Conservation (phyloP, 1,284 basidiomycete species). For the Flammula alnicola region DNA sequence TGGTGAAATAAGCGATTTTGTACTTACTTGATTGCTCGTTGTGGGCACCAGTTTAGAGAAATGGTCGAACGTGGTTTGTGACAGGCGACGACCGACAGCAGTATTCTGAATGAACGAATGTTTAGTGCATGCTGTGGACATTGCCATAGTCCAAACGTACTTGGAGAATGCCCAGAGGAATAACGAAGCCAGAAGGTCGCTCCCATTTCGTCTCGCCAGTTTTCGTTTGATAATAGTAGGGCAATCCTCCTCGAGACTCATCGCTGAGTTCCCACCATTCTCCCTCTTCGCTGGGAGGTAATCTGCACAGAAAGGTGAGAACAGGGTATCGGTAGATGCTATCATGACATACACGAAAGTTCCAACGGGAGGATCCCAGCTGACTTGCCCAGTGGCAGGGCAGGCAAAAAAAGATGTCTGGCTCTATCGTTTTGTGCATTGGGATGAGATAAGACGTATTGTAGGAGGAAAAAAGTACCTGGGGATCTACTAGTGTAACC, state of each 20-base stretch:
- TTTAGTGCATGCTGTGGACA: not conserved
- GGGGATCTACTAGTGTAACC: conserved; percentile 83
- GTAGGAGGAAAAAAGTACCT: conserved; percentile 49
- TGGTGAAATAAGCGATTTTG: too few species aligned
- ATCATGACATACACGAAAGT: conserved; percentile 74
- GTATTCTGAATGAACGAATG: conserved; percentile 62
- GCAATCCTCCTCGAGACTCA: conserved; percentile 74
- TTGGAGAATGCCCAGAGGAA: conserved; percentile 88
- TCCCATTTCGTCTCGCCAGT: conserved; percentile 90
- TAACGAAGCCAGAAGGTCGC: conserved; percentile 84
- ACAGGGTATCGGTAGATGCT: conserved; percentile 12
- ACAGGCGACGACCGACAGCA: conserved; percentile 71
- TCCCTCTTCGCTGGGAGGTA: conserved; percentile 84
- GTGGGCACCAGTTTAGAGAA: conserved; percentile 40
- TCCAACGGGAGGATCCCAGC: conserved; percentile 91
- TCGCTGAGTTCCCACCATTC: conserved; percentile 97
- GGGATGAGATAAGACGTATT: conserved; percentile 3
- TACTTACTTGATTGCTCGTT: conserved; percentile 13
- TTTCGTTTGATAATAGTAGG: conserved; percentile 93
- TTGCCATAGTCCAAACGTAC: conserved; percentile 38
- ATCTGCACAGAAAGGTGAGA: conserved; percentile 43
- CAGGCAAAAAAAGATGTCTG: conserved; percentile 89
- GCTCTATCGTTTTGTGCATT: conserved; percentile 51
- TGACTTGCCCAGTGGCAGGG: conserved; percentile 89
- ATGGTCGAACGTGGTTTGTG: conserved; percentile 45